A percentile compares a stretch with the other conserved stretches of the same genome.
Evolutionary conservation across 306 rosid genomes (phyloP).

Genomic region (Pterocarpus macrocarpus): DNA sequence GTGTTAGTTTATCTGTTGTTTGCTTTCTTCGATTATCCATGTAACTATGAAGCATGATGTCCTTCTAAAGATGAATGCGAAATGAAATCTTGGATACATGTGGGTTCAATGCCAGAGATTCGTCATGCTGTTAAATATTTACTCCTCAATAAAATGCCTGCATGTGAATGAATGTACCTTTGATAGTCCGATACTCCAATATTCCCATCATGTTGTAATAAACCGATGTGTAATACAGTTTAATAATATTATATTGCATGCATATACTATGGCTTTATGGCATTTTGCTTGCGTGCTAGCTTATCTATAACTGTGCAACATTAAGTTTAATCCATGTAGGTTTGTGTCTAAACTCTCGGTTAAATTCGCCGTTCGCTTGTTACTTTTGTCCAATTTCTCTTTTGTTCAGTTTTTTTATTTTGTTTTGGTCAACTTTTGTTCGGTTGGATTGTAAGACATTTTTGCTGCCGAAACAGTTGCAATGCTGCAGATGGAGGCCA

Average conservation of each 20-base stretch:
- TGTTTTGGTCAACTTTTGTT: background rate
- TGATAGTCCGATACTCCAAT: background rate
- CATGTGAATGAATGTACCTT: background rate
- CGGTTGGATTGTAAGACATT: background rate
- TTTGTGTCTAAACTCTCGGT: background rate
- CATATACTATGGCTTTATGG: background rate
- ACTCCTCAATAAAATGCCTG: constrained; percentile 29
- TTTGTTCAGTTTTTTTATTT: background rate
- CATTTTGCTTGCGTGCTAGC: background rate
- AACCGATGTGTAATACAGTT: background rate
- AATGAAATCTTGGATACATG: background rate
- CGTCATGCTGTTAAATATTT: background rate
- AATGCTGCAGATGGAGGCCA: no score
- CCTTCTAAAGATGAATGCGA: constrained; percentile 23
- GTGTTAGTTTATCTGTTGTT: constrained; percentile 14
- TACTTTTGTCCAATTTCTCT: background rate
- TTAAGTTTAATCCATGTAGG: background rate
- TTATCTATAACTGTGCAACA: background rate
- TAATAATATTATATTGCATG: background rate
- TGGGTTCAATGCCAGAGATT: background rate
- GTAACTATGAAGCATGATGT: constrained; percentile 39
- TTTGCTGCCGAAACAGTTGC: background rate
- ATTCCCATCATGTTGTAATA: background rate
- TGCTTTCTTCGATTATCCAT: constrained; percentile 27
- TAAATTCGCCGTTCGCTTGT: background rate